Conservation (phyloP, 2,329 filamentous ascomycete species). For the Aspergillus niger region DNA sequence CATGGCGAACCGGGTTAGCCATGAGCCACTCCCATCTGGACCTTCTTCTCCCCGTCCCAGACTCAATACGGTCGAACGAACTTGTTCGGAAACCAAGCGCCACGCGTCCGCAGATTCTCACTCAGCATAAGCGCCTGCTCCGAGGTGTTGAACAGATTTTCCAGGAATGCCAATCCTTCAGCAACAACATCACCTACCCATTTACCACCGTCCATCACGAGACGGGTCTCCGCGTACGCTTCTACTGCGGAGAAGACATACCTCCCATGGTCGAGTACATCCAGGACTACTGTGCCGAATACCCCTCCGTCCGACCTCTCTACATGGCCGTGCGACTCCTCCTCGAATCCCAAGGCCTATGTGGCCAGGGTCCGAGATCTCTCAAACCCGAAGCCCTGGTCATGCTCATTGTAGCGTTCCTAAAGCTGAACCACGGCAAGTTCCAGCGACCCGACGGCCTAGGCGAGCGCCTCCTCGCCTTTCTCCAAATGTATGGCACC, state of each 20-base stretch:
- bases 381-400: slow-evolving; percentile 58
- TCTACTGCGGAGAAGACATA: slow-evolving; percentile 50
- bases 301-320: slow-evolving; percentile 52
- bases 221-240: slow-evolving; percentile 55
- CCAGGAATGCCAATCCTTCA: slow-evolving; percentile 23
- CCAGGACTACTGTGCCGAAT: slow-evolving; percentile 50
- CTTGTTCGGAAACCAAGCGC: slow-evolving; percentile 36
- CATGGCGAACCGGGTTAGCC: slow-evolving; percentile 55
- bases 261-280: slow-evolving; percentile 47
- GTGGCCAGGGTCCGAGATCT: slow-evolving; percentile 51
- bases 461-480: slow-evolving; percentile 49
- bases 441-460: slow-evolving; percentile 34
- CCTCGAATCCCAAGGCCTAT: slow-evolving; percentile 54
- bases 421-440: slow-evolving; percentile 48
- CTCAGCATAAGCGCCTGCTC: slow-evolving; percentile 28
- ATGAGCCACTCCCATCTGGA: slow-evolving; percentile 59
- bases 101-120: slow-evolving; percentile 34
- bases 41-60: slow-evolving; percentile 42
- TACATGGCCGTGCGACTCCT: slow-evolving; percentile 54
- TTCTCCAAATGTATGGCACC: slow-evolving; percentile 53
- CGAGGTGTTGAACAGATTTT: slow-evolving; percentile 27
- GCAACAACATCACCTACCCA: slow-evolving; percentile 18
- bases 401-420: slow-evolving; percentile 59
- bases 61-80: slow-evolving; percentile 25
- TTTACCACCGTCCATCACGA: slow-evolving; percentile 3